Conservation (phyloP, 1,284 basidiomycete genomes). For the Hemileia vastatrix region DNA sequence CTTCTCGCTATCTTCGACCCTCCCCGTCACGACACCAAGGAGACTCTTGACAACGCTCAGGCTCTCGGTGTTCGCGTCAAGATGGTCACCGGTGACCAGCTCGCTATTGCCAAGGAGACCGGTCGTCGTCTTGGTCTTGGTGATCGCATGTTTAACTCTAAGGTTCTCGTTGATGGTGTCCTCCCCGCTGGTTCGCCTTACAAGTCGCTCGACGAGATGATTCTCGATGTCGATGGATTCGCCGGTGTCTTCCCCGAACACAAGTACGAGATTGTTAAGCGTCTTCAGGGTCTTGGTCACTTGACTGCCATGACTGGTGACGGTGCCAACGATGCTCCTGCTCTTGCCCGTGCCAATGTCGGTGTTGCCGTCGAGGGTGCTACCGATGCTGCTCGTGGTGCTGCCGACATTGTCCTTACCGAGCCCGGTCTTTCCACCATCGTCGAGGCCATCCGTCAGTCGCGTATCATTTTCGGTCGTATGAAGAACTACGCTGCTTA, state of each 20-base stretch:
- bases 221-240: slow-evolving; percentile 77
- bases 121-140: slow-evolving; percentile 91
- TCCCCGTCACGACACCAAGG: slow-evolving; percentile 94
- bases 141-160: slow-evolving; percentile 92
- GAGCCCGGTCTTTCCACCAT: slow-evolving; percentile 93
- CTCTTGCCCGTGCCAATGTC: slow-evolving; percentile 80
- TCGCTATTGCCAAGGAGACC: slow-evolving; percentile 97
- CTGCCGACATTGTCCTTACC: slow-evolving; percentile 86
- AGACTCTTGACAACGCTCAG: slow-evolving; percentile 93
- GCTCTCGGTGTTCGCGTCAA: slow-evolving; percentile 94
- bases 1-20: slow-evolving; percentile 96
- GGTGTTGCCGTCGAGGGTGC: slow-evolving; percentile 95
- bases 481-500: slow-evolving; percentile 76
- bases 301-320: slow-evolving; percentile 89
- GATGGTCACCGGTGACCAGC: slow-evolving; percentile 99
- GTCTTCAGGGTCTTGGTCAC: slow-evolving; percentile 73
- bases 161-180: slow-evolving; percentile 84
- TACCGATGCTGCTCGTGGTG: slow-evolving; percentile 86
- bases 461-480: slow-evolving; percentile 91
- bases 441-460: slow-evolving; percentile 86
- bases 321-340: slow-evolving; percentile 90
- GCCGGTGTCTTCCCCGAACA: slow-evolving; percentile 96
- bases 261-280: slow-evolving; percentile 90
- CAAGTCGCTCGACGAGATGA: slow-evolving; percentile 74
- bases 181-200: slow-evolving; percentile 63